Conservation (phyloP, 2,329 filamentous ascomycete genomes). For the Penicillium rolfsii region DNA sequence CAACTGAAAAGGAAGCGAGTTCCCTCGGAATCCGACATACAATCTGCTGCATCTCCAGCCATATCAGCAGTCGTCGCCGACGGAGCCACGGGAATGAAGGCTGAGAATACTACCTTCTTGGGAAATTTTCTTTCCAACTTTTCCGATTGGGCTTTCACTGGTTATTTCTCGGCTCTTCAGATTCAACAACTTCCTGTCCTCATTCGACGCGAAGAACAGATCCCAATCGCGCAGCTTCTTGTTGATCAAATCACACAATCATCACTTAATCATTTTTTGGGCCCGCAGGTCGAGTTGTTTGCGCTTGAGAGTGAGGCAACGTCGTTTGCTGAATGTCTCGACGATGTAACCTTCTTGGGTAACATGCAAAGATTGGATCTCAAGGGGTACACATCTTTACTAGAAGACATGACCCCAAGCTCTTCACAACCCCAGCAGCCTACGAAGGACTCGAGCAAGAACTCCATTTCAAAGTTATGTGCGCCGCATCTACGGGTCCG, state of each 20-base stretch:
- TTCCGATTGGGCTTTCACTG: constrained; percentile 45
- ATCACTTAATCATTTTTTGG: constrained; percentile 43
- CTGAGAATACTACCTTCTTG: constrained; percentile 42
- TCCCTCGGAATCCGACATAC: constrained; percentile 36
- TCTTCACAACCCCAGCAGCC: constrained; percentile 29
- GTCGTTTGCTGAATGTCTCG: constrained; percentile 31
- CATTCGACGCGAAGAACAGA: constrained; percentile 39
- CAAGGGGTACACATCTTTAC: constrained; percentile 41
- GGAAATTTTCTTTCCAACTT: constrained; percentile 45
- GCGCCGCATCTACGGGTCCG: constrained; percentile 59
- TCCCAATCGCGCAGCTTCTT: constrained; percentile 46
- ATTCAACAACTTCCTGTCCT: constrained; percentile 39
- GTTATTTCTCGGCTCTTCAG: constrained; percentile 44
- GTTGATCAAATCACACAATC: constrained; percentile 51
- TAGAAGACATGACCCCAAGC: constrained; percentile 30
- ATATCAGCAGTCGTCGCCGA: constrained; percentile 28
- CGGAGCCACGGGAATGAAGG: constrained; percentile 22
- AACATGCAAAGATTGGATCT: constrained; percentile 41
- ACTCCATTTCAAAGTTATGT: constrained; percentile 49
- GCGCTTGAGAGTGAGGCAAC: constrained; percentile 34
- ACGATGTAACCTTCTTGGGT: constrained; percentile 35
- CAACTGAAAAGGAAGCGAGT: constrained; percentile 42
- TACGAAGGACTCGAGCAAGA: constrained; percentile 34
- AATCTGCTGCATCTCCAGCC: constrained; percentile 36
- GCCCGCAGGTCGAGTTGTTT: constrained; percentile 33